These are phyloP conservation scores for Benincasa hispida DNA, from an alignment of 306 rosid species.

Conservation along the genomic window DNA sequence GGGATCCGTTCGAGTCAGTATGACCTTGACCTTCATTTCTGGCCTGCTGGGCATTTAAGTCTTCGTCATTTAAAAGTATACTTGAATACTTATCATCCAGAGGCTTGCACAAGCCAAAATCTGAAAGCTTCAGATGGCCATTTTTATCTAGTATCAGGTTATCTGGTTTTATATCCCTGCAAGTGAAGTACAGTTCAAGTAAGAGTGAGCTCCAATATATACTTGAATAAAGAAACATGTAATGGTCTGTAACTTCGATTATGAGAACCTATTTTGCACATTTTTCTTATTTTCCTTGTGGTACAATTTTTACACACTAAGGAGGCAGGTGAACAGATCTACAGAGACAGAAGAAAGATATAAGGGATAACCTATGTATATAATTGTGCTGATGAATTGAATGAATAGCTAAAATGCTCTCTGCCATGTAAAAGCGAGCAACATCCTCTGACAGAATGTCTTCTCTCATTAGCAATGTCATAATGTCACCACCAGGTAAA, in stretches of 20 bases:
- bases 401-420: constrained; percentile 90
- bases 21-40: constrained; percentile 54
- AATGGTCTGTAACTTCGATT: neutral
- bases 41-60: constrained; percentile 42
- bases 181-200: constrained; percentile 25
- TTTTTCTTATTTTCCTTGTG: neutral
- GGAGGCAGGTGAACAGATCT: neutral
- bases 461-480: constrained; percentile 98
- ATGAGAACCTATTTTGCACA: neutral
- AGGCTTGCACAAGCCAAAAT: constrained; percentile 98
- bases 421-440: constrained; percentile 93
- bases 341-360: neutral
- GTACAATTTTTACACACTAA: neutral
- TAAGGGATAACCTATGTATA: constrained; percentile 59
- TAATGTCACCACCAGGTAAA: constrained; percentile 97
- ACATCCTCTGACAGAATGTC: constrained; percentile 87
- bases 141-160: constrained; percentile 86
- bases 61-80: constrained; percentile 78
- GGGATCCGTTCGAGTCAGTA: constrained; percentile 37
- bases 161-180: constrained; percentile 98
- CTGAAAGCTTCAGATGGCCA: constrained; percentile 98
- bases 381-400: constrained; percentile 95
- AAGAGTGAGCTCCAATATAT: constrained; percentile 2
- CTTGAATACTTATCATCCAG: constrained; percentile 87
- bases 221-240: constrained; percentile 1